These are phyloP conservation scores for Naganishia sp. DNA, from an alignment of 1,284 basidiomycete genomes.

Conservation along the genomic window DNA sequence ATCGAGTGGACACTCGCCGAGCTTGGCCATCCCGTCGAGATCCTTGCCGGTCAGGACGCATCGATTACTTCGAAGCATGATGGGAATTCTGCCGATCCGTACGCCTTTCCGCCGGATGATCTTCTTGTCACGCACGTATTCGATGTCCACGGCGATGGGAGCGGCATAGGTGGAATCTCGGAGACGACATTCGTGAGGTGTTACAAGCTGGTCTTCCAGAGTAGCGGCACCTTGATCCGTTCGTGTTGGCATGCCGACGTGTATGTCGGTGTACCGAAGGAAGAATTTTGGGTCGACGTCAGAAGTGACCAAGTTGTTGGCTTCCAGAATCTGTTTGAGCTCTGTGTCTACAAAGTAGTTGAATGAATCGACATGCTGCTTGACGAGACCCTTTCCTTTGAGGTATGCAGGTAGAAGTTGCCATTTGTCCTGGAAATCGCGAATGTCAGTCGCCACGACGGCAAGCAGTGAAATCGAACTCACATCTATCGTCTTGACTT, in stretches of 20 bases:
- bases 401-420: slow-evolving; percentile 89
- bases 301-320: slow-evolving; percentile 78
- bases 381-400: slow-evolving; percentile 96
- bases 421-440: slow-evolving; percentile 85
- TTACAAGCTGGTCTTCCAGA: slow-evolving; percentile 76
- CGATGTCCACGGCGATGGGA: slow-evolving; percentile 90
- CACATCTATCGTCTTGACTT: slow-evolving; percentile 58
- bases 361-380: slow-evolving; percentile 99
- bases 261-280: slow-evolving; percentile 95
- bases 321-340: slow-evolving; percentile 93
- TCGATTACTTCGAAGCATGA: slow-evolving; percentile 96
- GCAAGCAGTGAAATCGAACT: slow-evolving; percentile 19
- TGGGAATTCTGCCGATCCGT: slow-evolving; percentile 87
- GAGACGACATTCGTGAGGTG: slow-evolving; percentile 95
- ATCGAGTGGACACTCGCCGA: slow-evolving; percentile 97
- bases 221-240: slow-evolving; percentile 51
- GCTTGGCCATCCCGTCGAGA: slow-evolving; percentile 79
- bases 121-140: slow-evolving; percentile 90
- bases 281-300: slow-evolving; percentile 97
- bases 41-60: slow-evolving; percentile 79
- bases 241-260: slow-evolving; percentile 85
- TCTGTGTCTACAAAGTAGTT: slow-evolving; percentile 99
- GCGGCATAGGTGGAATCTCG: slow-evolving; percentile 96
- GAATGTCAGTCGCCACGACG: neutral
- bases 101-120: slow-evolving; percentile 82